These are phyloP conservation scores for Piromyces finnis DNA, from an alignment of 192 early-diverging fungal species.

Conservation along the genomic window DNA sequence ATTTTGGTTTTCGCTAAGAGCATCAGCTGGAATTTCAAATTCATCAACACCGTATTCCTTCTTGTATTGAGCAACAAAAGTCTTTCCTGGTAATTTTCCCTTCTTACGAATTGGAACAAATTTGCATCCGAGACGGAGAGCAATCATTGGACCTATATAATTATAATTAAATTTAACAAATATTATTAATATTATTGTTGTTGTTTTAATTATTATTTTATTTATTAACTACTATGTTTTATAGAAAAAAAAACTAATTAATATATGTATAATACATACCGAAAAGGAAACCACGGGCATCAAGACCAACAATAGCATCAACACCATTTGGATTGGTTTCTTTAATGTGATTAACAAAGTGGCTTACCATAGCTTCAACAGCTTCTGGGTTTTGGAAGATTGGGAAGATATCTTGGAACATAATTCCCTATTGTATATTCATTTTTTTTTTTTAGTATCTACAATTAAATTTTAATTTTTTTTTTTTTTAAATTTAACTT, in stretches of 20 bases:
- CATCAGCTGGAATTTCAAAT: conserved; percentile 79
- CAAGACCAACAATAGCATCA: conserved; percentile 83
- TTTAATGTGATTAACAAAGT: conserved; percentile 64
- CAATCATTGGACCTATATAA: conserved; percentile 60
- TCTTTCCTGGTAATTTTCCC: conserved; percentile 83
- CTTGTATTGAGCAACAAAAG: conserved; percentile 48
- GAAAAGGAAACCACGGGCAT: conserved; percentile 45
- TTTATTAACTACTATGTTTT: too few species aligned
- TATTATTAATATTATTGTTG: too few species aligned
- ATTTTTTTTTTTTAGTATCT: too few species aligned
- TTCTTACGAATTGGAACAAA: conserved; percentile 93
- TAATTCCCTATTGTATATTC: conserved; percentile 64
- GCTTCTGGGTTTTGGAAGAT: conserved; percentile 90
- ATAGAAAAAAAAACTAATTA: too few species aligned
- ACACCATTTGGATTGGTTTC: conserved; percentile 41
- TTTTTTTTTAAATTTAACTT: too few species aligned
- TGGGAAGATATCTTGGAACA: conserved; percentile 94
- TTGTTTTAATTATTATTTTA: too few species aligned
- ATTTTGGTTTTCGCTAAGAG: conserved; percentile 58
- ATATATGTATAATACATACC: conserved; percentile 1
- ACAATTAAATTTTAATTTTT: too few species aligned
- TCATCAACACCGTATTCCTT: conserved; percentile 94
- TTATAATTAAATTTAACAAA: too few species aligned
- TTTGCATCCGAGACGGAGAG: conserved; percentile 62
- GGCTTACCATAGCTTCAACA: conserved; percentile 69